A percentile compares a stretch with the other conserved stretches of the same genome.
These are phyloP conservation scores for Aspergillus wentii DNA, from an alignment of 495 filamentous ascomycete genomes.

Conservation along the genomic window DNA sequence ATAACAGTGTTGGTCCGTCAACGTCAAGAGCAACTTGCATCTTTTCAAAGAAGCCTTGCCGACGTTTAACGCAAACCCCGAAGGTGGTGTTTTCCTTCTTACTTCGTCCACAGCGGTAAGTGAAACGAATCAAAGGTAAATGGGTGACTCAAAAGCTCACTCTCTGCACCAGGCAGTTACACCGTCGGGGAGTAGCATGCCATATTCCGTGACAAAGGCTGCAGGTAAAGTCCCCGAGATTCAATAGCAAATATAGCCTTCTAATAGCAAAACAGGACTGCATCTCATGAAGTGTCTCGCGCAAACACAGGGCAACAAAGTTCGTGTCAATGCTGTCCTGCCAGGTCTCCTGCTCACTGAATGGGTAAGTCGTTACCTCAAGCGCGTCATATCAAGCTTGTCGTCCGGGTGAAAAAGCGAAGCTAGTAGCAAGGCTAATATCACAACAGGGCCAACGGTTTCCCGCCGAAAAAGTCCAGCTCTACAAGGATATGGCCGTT, in stretches of 20 bases:
- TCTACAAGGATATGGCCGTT: conserved; percentile 26
- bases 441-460: conserved; percentile 40
- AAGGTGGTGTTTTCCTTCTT: conserved; percentile 65
- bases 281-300: conserved; percentile 74
- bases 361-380: conserved; percentile 47
- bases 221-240: conserved; percentile 32
- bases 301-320: conserved; percentile 57
- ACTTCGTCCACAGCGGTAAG: conserved; percentile 59
- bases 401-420: neutral
- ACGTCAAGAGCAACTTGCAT: conserved; percentile 62
- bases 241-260: neutral
- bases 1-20: conserved; percentile 59
- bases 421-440: conserved; percentile 4
- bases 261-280: conserved; percentile 34
- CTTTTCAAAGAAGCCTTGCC: conserved; percentile 59
- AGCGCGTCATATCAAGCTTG: neutral
- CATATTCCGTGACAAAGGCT: conserved; percentile 64
- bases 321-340: conserved; percentile 62
- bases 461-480: conserved; percentile 33
- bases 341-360: conserved; percentile 68
- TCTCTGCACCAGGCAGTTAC: conserved; percentile 32
- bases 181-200: conserved; percentile 53
- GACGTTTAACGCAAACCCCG: conserved; percentile 62
- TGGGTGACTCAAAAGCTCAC: conserved; percentile 4
- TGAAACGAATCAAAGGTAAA: neutral